Evolutionary conservation across 176 grass and related monocot genomes (phyloP).

Genomic region (Carex scoparia): DNA sequence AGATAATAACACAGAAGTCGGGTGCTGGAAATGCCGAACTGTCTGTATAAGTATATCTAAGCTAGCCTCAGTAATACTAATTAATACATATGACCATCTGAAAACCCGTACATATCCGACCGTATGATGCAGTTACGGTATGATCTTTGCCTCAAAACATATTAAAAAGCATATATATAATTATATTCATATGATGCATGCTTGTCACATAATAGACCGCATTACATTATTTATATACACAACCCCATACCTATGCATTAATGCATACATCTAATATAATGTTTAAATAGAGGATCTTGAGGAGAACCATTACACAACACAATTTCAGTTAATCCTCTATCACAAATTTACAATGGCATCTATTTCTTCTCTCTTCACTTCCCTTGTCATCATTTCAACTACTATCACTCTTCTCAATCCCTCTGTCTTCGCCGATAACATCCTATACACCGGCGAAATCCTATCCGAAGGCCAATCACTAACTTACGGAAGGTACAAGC

Average conservation of each 20-base stretch:
- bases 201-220: not conserved
- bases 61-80: too few species aligned
- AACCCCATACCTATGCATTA: not conserved
- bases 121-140: too few species aligned
- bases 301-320: not conserved
- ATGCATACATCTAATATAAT: not conserved
- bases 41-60: too few species aligned
- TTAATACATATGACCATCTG: too few species aligned
- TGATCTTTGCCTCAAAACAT: too few species aligned
- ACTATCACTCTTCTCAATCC: not conserved
- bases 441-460: not conserved
- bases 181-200: not conserved
- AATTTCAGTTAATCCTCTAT: not conserved
- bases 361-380: not conserved
- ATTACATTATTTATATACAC: not conserved
- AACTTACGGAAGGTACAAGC: not conserved
- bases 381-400: not conserved
- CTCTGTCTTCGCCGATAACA: not conserved
- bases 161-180: not conserved
- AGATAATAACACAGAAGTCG: too few species aligned
- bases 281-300: not conserved
- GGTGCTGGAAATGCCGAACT: too few species aligned
- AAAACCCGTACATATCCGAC: too few species aligned
- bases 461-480: constrained; percentile 11
- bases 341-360: not conserved